Evolutionary conservation across 2,329 filamentous ascomycete genomes (phyloP).

Genomic region (Lecanicillium sp.): DNA sequence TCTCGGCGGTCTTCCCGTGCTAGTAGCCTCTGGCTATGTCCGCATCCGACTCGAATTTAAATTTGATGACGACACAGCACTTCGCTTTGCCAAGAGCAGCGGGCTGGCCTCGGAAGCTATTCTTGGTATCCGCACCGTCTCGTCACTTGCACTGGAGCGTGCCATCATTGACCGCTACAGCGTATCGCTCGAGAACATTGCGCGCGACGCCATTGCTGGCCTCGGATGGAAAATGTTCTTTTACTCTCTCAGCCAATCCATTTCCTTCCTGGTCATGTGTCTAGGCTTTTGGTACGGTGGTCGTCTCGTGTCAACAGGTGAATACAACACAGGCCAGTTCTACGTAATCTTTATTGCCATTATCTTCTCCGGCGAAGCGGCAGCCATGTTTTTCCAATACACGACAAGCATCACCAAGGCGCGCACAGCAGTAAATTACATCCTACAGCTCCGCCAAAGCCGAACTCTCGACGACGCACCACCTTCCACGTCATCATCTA

Average conservation of each 20-base stretch:
- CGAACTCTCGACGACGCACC: slow-evolving; percentile 19
- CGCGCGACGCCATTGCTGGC: slow-evolving; percentile 18
- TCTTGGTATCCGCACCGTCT: slow-evolving; percentile 30
- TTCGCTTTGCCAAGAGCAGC: slow-evolving; percentile 37
- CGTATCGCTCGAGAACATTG: slow-evolving; percentile 21
- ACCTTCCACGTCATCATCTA: not conserved
- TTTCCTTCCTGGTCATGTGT: slow-evolving; percentile 29
- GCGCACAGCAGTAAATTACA: slow-evolving; percentile 37
- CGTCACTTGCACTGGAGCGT: slow-evolving; percentile 37
- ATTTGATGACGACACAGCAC: slow-evolving; percentile 34
- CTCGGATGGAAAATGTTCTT: slow-evolving; percentile 31
- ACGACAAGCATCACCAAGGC: slow-evolving; percentile 44
- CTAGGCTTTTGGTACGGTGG: slow-evolving; percentile 32
- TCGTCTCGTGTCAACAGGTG: slow-evolving; percentile 30
- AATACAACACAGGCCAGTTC: slow-evolving; percentile 38
- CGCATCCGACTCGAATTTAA: slow-evolving; percentile 40
- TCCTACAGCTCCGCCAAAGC: slow-evolving; percentile 30
- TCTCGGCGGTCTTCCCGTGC: slow-evolving; percentile 35
- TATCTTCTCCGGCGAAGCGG: slow-evolving; percentile 35
- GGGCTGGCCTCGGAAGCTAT: slow-evolving; percentile 40
- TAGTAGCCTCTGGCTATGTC: slow-evolving; percentile 36
- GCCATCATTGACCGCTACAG: slow-evolving; percentile 30
- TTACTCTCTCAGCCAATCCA: slow-evolving; percentile 31
- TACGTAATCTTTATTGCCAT: slow-evolving; percentile 43
- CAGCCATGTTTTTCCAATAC: slow-evolving; percentile 35